Evolutionary conservation across 148 eudicot genomes (phyloP).

Genomic region (Oxyria digyna): DNA sequence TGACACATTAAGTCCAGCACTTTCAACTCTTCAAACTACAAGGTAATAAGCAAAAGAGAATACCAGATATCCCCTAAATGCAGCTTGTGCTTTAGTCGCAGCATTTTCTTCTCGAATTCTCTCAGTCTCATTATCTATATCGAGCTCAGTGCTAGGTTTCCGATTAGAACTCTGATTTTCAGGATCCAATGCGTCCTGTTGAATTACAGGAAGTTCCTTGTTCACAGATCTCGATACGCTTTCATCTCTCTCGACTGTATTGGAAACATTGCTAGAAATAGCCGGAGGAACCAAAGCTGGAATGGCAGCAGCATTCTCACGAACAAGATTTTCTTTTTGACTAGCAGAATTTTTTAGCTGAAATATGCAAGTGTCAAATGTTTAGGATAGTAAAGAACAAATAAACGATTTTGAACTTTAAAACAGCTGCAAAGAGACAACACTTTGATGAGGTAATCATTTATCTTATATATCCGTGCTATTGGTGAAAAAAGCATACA

Average conservation of each 20-base stretch:
- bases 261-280: constrained; percentile 24
- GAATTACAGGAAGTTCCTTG: constrained; percentile 18
- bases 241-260: constrained; percentile 22
- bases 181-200: constrained; percentile 14
- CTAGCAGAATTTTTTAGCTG: constrained; percentile 34
- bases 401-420: neutral
- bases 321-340: constrained; percentile 42
- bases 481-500: too few relatives aligned
- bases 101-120: constrained; percentile 30
- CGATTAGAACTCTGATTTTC: constrained; percentile 17
- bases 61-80: constrained; percentile 58
- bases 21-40: neutral
- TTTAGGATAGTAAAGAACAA: neutral
- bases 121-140: constrained; percentile 21
- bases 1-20: neutral
- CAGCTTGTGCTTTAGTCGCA: constrained; percentile 41
- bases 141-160: constrained; percentile 10
- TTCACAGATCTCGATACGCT: constrained; percentile 26
- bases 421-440: neutral
- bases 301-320: constrained; percentile 30
- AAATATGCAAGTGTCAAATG: neutral
- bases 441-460: neutral
- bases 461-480: neutral
- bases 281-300: constrained; percentile 22
- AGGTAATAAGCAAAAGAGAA: neutral